Evolutionary conservation across 2,329 filamentous ascomycete genomes (phyloP), one percentile per base, ranked within the genome.

Genomic region (Fusarium armeniacum): DNA sequence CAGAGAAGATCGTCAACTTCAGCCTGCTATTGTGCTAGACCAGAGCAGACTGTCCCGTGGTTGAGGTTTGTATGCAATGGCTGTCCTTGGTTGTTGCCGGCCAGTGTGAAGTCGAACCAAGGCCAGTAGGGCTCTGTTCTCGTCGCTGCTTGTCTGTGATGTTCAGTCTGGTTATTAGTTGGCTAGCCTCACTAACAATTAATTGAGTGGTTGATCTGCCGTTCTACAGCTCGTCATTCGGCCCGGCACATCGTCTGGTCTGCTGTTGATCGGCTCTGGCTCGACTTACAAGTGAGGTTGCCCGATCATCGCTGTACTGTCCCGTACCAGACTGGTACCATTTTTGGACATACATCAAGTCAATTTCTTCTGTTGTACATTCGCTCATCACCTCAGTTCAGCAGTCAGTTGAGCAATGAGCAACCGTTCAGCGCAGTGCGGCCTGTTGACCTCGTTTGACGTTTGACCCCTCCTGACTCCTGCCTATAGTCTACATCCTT

Each of bases 51-150:
- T 40, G 65, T 64, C 65, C 50, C 56, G 38, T 36, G 66, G 56
- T 62, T 69, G 54, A 65, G 58, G 54, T 52, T 70, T 44, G 43
- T 45, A 52, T 65, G 50, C 65, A 71, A 65, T 70, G 70, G 56
- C 58, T 32, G 65, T 67, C 69, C 62, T 72, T 65, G 55, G 46
- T 60, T 65, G 52, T 49, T 60, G 49, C 36, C 56, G 32, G 53
- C 38, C 11, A 51, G 50, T 40, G 36, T 47, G n/a, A 15, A 47
- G 40, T 55, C 18, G 33, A 55, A 65, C 53, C 65, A 65, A 40
- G 65, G 60, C 41, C 52, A 51, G 38, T 52, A 70, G 60, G 56
- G 38, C 33, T 50, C 16, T 32, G 30, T 33, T 65, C 40, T 70
- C 59, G 53, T 61, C 61, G 24, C 51, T 53, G 36, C 28, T 22